Base-by-base conservation (phyloP, 2,329 filamentous ascomycete species). In the Blumeria hordei region DNA sequence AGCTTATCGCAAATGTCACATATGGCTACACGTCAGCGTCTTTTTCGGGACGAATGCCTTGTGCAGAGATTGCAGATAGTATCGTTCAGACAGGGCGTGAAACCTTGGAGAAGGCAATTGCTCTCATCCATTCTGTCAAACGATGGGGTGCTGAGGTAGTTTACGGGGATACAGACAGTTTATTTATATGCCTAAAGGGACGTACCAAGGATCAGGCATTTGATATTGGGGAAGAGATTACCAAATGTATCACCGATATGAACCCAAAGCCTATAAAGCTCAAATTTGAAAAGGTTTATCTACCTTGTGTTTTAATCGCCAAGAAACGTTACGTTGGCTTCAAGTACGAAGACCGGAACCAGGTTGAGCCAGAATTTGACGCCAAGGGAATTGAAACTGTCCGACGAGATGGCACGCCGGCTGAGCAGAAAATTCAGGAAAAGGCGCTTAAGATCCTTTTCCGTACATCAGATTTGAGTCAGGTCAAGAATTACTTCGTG, bases 301-400 rank as follows among this genome's bases (percentile, higher is more conserved):
- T 94, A 59, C 92, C 93, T 0, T 96, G 90, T 65, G 80, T 96
- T 0, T 74, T 98, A 4, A 75, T 98, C 0, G 88, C 93, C 16
- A 98, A 98, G 71, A 98, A 98, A 66, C 83, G 92, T 55, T 98
- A 98, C 62, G 93, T 96, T 3, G 93, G 93, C 6, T 95, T 94
- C 73, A 95, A 94, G 66, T 98, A 93, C 69, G 92, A 98, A 65
- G 77, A 74, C 60, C 77, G 76, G 39, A 72, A 75, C 14, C 92
- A 98, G 64, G 70, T 67, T 8, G 78, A 81, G 60, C 90, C 92
- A 0, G 85, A 94, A 0, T 96, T 96, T 60, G 93, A 98, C 65
- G 93, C 92, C 56, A 98, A 98, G 67, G 92, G 93, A 34, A 98
- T 96, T 59, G 93, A 98, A 71, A 98, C 93, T 0, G 90, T 98